Conservation (phyloP, 2,329 filamentous ascomycete species). For the Aureobasidium sp. region DNA sequence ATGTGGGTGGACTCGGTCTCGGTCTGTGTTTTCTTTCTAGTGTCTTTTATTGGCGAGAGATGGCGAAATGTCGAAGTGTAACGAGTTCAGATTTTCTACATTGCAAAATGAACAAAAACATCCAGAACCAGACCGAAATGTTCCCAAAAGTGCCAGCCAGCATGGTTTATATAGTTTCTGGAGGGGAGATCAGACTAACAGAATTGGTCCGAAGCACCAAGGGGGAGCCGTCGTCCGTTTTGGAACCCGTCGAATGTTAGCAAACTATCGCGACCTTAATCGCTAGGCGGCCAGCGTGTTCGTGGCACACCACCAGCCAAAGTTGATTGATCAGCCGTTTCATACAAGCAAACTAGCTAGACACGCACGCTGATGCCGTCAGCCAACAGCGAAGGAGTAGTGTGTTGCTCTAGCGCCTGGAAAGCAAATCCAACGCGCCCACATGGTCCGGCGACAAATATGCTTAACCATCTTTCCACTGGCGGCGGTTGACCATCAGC, state of each 20-base stretch:
- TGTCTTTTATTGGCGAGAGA: not conserved
- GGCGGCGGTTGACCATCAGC: constrained; percentile 8
- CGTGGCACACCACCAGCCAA: not conserved
- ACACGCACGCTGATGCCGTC: not conserved
- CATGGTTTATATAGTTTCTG: not conserved
- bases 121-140: not conserved
- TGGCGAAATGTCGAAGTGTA: not conserved
- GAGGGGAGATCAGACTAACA: not conserved
- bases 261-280: constrained; percentile 12
- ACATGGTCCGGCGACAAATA: not conserved
- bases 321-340: constrained; percentile 1
- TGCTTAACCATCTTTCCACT: not conserved
- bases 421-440: constrained; percentile 2
- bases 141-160: not conserved
- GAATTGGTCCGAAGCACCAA: constrained; percentile 9
- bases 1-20: not conserved
- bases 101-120: constrained; percentile 14
- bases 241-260: constrained; percentile 9
- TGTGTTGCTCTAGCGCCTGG: constrained; percentile 1
- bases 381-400: constrained; percentile 10
- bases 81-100: constrained; percentile 9
- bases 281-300: not conserved
- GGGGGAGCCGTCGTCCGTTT: constrained; percentile 13
- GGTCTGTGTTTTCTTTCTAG: not conserved
- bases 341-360: not conserved